phyloP scores from a whole-genome alignment of 306 rosid species.

The Chamaecrista fasciculata region DNA sequence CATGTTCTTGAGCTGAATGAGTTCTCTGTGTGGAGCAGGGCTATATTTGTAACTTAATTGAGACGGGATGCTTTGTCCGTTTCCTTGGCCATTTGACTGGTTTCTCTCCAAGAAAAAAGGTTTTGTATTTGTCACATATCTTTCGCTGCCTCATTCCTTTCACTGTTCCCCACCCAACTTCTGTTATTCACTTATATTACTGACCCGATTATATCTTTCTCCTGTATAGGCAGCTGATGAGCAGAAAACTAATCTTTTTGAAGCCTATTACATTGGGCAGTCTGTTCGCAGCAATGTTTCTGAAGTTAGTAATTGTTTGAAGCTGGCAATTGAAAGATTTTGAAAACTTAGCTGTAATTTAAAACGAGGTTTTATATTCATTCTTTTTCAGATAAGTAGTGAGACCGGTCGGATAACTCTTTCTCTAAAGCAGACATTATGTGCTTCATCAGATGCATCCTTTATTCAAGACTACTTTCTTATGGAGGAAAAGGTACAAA shows the following conservation, averaged over 20 bases:
- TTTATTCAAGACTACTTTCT: slow-evolving; percentile 75
- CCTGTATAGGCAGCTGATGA: slow-evolving; percentile 67
- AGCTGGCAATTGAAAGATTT: background rate
- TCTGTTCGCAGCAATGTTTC: slow-evolving; percentile 79
- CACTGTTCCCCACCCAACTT: background rate
- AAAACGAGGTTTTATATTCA: background rate
- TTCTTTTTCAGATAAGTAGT: slow-evolving; percentile 47
- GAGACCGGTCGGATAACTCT: slow-evolving; percentile 72
- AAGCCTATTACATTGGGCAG: slow-evolving; percentile 82
- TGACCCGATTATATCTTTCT: slow-evolving; percentile 6
- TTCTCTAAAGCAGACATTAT: slow-evolving; percentile 74
- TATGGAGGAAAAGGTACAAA: slow-evolving; percentile 71
- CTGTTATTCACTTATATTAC: background rate
- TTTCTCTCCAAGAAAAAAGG: slow-evolving; percentile 84
- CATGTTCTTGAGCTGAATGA: slow-evolving; percentile 21
- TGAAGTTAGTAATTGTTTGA: slow-evolving; percentile 56
- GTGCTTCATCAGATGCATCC: slow-evolving; percentile 80
- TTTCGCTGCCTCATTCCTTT: background rate
- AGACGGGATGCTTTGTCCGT: slow-evolving; percentile 91
- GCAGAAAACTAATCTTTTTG: slow-evolving; percentile 58
- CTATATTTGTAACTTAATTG: slow-evolving; percentile 80
- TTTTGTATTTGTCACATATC: slow-evolving; percentile 23
- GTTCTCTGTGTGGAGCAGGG: slow-evolving; percentile 56
- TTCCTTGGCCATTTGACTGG: slow-evolving; percentile 92
- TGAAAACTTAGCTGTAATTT: slow-evolving; percentile 13